Base-by-base conservation (phyloP, 768 basidiomycete species). In the Cytidiella melzeri region DNA sequence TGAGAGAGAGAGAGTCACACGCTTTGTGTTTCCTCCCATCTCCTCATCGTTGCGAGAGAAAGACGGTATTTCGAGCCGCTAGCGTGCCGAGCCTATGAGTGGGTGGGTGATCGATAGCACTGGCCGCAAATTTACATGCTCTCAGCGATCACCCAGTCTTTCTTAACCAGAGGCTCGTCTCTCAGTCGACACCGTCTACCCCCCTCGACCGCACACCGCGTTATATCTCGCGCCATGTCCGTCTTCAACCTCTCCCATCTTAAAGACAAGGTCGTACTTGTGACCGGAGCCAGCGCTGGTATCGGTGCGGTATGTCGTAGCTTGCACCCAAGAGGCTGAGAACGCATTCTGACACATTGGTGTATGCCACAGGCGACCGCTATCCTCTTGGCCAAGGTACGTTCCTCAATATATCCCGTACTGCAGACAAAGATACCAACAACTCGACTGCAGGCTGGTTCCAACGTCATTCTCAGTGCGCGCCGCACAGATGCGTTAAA, bases 221-320 rank as follows among this genome's bases (percentile, higher is more conserved):
- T 28, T 13, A 28, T 43, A n/a, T 41, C 37, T 47, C 53, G 56
- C 60, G 60, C 52, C 46, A 89, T 89, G 87, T 84, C 87, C 26
- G 66, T 92, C 45, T 92, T 92, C 77, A 87, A 86, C 64, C 74
- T 84, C 38, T 78, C 86, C 45, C 81, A 86, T 58, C 69, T 92
- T n/a, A 64, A 84, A 36, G 86, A 85, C 59, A 92, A 92, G 68
- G 90, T 83, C 27, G 86, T 92, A 50, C 77, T 95, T 43, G 77
- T 95, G 53, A 95, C 92, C 24, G 92, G 92, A 19, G 92, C 92
- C 3, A 89, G 87, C 63, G 79, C 84, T 38, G 92, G 92, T 39
- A 95, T 95, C 55, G 92, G 92, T 48, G 86, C 90, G 48, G 89
- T 90, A 60, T 63, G 84, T 67, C 28, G 23, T 20, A 51, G 39